phyloP scores from a whole-genome alignment of 2,329 filamentous ascomycete genomes.

The Monosporascus cannonballus region DNA sequence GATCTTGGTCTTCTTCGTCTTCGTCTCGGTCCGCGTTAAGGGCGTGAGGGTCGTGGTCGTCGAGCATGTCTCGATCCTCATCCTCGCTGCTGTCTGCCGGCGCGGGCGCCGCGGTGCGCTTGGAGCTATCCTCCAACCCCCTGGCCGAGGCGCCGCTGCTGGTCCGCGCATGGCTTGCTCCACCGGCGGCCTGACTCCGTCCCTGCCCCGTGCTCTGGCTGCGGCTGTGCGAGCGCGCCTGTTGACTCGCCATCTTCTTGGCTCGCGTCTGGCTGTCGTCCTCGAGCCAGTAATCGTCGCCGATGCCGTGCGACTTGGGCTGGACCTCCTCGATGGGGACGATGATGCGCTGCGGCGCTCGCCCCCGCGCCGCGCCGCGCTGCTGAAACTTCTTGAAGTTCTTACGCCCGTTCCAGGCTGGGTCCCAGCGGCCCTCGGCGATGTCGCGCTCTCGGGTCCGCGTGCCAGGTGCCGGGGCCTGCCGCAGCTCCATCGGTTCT shows the following conservation, averaged over 20 bases:
- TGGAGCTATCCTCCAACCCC: conserved; percentile 4
- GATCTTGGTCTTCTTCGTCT: not conserved
- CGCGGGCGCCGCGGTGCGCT: conserved; percentile 9
- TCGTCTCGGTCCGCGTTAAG: conserved; percentile 7
- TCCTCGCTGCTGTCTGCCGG: conserved; percentile 17
- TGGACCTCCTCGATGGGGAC: conserved; percentile 66
- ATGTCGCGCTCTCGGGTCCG: conserved; percentile 43
- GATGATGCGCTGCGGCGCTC: conserved; percentile 47
- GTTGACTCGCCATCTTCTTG: conserved; percentile 23
- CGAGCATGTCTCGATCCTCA: conserved; percentile 10
- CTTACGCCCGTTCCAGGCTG: conserved; percentile 85
- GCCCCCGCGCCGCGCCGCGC: conserved; percentile 42
- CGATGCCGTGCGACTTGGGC: conserved; percentile 65
- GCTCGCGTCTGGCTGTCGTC: conserved; percentile 31
- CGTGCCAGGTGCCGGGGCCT: conserved; percentile 21
- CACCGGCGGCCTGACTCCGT: conserved; percentile 4
- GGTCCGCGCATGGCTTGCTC: not conserved
- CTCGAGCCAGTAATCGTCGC: conserved; percentile 71
- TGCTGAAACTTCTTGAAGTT: conserved; percentile 89
- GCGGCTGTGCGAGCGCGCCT: conserved; percentile 11
- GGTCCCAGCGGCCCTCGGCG: conserved; percentile 65
- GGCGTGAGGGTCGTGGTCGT: conserved; percentile 13
- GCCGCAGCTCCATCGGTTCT: conserved; percentile 65
- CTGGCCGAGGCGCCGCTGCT: not conserved
- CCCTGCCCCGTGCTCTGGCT: conserved; percentile 14